Evolutionary conservation across 2,329 filamentous ascomycete genomes (phyloP), one percentile per base, ranked within the genome.

Genomic region (Cercospora brassicicola): DNA sequence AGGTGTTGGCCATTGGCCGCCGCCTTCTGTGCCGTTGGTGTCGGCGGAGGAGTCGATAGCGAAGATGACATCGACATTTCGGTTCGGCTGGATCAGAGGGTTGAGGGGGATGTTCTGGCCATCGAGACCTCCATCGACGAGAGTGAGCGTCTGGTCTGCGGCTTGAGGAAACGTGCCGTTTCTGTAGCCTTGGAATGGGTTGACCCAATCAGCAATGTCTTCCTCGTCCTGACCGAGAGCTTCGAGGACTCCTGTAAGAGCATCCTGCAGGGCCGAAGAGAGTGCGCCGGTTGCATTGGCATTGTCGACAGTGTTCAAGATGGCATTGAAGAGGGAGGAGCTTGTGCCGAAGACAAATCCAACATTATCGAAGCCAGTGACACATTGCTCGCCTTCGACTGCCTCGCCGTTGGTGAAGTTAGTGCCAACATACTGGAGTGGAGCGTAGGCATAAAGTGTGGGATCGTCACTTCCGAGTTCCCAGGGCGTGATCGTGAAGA

Each of bases 331-430:
- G 1, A 97, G 84, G 0, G 91, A 90, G 0, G 90, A 92, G 23
- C 90, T 93, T 0, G 93, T 96, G 61, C 93, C 93, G 88, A 96
- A 93, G 28, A 96, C 83, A 76, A 87, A 97, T 6, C 92, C 92
- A 26, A 87, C 86, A 73, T 93, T 93, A 79, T 97, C 94, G 71
- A 93, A 93, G 0, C 94, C 94, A 7, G 86, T 83, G 15, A 96
- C 85, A 76, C 94, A 97, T 30, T 81, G 77, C 53, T 86, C 85
- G 65, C 84, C 0, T 86, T 81, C 20, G 95, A 78, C 7, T 77
- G 75, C 53, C 26, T 30, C 11, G 20, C 92, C 92, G 5, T 81
- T 83, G 45, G 83, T 85, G 78, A 94, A 93, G 71, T 89, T 89
- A 1, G 91, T 91, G 2, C 92, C 92, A 2, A 94, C 79, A 71